Base-by-base conservation (phyloP, 1,284 basidiomycete genomes). In the Salmacisia buchloeana region DNA sequence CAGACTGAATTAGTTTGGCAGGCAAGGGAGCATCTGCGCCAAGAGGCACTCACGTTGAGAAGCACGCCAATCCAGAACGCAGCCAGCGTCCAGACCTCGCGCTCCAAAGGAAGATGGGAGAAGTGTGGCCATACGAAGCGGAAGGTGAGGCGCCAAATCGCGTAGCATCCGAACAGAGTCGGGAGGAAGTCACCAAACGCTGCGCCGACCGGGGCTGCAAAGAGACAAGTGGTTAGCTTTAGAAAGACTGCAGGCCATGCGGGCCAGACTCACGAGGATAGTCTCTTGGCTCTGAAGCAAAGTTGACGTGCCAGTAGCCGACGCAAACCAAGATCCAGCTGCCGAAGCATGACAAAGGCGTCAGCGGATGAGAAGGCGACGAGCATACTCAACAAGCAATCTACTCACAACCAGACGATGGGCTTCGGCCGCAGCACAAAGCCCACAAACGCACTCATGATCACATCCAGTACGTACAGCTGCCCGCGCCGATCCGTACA, bases 261-360 rank as follows among this genome's bases (percentile, higher is more conserved):
- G 89, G 90, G 3, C 7, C 3, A 18, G 29, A 54, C 49, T 54
- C 49, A 54, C 49, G 7, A 89, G 90, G 49, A 27, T 84, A 85
- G 1, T 82, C 83, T 33, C 84, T 85, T 1, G 90, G 89, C 74
- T 92, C 88, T 1, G 89, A 89, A 70, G 90, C 90, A 29, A 93
- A 83, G 1, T 85, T 83, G 63, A 92, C 83, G 71, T 94, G 91
- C 91, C 91, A 93, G 77, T 86, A 93, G 0, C 91, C 91, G 52
- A 92, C 87, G 81, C 87, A 90, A 2, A 91, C 85, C 18, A 93
- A 82, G 65, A 84, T 87, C 81, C 85, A 91, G 27, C 49, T 54
- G 3, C 49, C 35, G 63, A 46, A 70, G 67, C 75, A 61, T 63
- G 76, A 41, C 70, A 69, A 2, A 64, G 61, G 10, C 61, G 61